Base-by-base conservation (phyloP, 208 protist genomes). In the Leishmania tropica region DNA sequence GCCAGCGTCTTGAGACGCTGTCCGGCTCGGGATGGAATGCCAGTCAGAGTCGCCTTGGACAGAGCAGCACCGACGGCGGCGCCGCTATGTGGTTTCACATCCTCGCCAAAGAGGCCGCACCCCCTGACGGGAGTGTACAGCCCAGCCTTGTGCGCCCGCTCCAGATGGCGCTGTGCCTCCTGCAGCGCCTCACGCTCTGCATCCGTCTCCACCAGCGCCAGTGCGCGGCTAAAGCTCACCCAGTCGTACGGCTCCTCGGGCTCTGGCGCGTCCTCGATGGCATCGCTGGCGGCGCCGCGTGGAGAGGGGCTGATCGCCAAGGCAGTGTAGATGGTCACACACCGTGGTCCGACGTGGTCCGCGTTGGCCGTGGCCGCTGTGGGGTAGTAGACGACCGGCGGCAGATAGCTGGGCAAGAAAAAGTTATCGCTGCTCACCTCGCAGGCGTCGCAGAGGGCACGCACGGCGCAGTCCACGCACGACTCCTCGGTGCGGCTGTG, bases 391-490 rank as follows among this genome's bases (percentile, higher is more conserved):
- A 89, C 83, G 2, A 94, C 86, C 19, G 94, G 92, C 1, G 92
- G 81, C 37, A 96, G 64, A 75, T 92, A 96, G 75, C 68, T 87
- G 10, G 91, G 94, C 3, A 92, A 67, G 83, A 93, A 95, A 80
- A 97, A 95, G 81, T 94, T 97, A 80, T 96, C 92, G 65, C 87
- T 86, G 85, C 92, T 97, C 51, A 96, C 86, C n/a, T 97, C 92
- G 77, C 88, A 95, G 68, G 81, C 81, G 42, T 94, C 90, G 76
- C 94, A 97, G 28, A 95, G 78, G 11, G 94, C 94, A 21, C 88
- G 86, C 67, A 93, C 83, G 17, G 94, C 92, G 78, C 90, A 95
- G 37, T 97, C 89, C 72, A 93, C 83, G 47, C 78, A 79, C 15
- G 83, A 88, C 80, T 95, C 88, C 40, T 83, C 75, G 0, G 78